These are phyloP conservation scores for Xylaria intraflava DNA, from an alignment of 495 filamentous ascomycete species.

Conservation along the genomic window DNA sequence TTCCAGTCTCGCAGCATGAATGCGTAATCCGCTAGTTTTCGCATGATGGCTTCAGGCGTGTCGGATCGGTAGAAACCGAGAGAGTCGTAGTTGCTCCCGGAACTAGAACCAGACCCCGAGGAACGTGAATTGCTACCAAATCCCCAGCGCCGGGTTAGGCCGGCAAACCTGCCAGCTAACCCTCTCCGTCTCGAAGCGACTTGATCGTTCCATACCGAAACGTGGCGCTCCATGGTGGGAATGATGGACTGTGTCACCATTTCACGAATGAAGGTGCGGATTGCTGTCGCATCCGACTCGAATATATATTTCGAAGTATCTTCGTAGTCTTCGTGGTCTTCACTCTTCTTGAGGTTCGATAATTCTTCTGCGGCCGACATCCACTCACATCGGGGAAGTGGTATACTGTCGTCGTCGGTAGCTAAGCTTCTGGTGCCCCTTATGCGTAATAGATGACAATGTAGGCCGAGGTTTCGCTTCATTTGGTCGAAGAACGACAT, in stretches of 20 bases:
- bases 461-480: constrained; percentile 92
- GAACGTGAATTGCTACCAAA: constrained; percentile 57
- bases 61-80: constrained; percentile 80
- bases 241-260: constrained; percentile 88
- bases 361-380: constrained; percentile 81
- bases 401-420: constrained; percentile 86
- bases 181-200: constrained; percentile 85
- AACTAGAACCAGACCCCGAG: constrained; percentile 30
- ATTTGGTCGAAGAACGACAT: constrained; percentile 90
- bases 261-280: constrained; percentile 82
- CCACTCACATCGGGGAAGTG: constrained; percentile 78
- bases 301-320: constrained; percentile 73
- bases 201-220: constrained; percentile 94
- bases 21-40: constrained; percentile 87
- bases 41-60: constrained; percentile 78
- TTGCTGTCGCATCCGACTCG: constrained; percentile 82
- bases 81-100: constrained; percentile 69
- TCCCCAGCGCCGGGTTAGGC: constrained; percentile 79
- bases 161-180: constrained; percentile 81
- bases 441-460: constrained; percentile 85
- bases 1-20: constrained; percentile 97
- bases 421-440: constrained; percentile 78
- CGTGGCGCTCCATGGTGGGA: constrained; percentile 87
- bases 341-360: constrained; percentile 55
- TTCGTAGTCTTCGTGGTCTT: constrained; percentile 56